These are phyloP conservation scores for Trametes elegans DNA, from an alignment of 768 basidiomycete genomes.

Conservation along the genomic window DNA sequence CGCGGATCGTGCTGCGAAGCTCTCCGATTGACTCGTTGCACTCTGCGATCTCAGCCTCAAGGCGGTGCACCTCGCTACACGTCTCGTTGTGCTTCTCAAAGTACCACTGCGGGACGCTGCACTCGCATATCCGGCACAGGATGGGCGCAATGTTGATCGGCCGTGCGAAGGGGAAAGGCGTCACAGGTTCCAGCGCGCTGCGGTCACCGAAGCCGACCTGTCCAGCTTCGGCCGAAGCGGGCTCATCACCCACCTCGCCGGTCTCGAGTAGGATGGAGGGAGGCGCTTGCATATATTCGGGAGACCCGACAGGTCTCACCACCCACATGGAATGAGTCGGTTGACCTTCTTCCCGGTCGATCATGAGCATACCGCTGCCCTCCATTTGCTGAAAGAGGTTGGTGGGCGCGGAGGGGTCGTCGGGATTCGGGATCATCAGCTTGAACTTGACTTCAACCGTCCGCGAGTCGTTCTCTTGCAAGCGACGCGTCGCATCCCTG, in stretches of 20 bases:
- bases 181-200: constrained; percentile 39
- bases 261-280: constrained; percentile 56
- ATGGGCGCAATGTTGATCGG: constrained; percentile 82
- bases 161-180: constrained; percentile 72
- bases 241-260: constrained; percentile 40
- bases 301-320: constrained; percentile 74
- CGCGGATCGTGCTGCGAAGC: constrained; percentile 81
- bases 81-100: constrained; percentile 99
- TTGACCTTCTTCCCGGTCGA: constrained; percentile 83
- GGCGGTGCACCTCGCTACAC: constrained; percentile 90
- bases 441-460: constrained; percentile 92
- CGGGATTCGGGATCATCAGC: constrained; percentile 67
- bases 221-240: constrained; percentile 31
- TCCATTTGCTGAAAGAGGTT: constrained; percentile 83
- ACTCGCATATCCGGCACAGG: constrained; percentile 97
- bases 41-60: constrained; percentile 92
- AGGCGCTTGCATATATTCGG: constrained; percentile 67
- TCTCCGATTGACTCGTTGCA: constrained; percentile 93
- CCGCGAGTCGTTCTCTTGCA: constrained; percentile 89
- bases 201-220: constrained; percentile 39
- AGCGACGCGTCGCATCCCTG: constrained; percentile 77
- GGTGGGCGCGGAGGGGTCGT: constrained; percentile 46
- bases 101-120: constrained; percentile 96
- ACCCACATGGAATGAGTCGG: constrained; percentile 99
- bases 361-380: constrained; percentile 98